Base-by-base conservation (phyloP, 2,329 filamentous ascomycete genomes). In the Furcasterigmium furcatum region DNA sequence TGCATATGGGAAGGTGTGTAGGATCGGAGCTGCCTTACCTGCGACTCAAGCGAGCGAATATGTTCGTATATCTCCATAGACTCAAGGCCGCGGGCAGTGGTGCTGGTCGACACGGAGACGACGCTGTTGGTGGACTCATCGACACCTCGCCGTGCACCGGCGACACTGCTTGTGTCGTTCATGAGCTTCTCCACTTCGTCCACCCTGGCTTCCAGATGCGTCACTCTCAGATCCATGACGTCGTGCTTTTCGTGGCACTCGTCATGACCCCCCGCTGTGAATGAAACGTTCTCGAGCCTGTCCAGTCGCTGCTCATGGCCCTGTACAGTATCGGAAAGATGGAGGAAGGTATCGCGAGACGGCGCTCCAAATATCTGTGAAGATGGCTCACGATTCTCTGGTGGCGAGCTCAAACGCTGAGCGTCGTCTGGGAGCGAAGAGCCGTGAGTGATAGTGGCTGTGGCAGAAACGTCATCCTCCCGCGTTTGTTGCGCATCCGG, bases 191-290 rank as follows among this genome's bases (percentile, higher is more conserved):
- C 79, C 2, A 82, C 65, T 53, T 84, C 80, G 19, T 80, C 77
- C 5, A 85, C 66, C 29, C 79, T 74, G 22, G 74, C 76, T 60
- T 91, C 87, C 7, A 91, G 69, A 30, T 91, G 86, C 2, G 81
- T 76, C 8, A 91, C 70, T 19, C 86, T 79, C 9, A 82, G 73
- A 52, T 91, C 87, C 38, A 80, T 62, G 40, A 80, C 67, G 27
- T 90, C 86, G 54, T 87, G 76, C 44, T 77, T 81, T 18, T 88
- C 84, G 16, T 82, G 71, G 41, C 87, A 79, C 30, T 87, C 84
- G 19, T 90, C 86, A 40, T 86, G 77, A n/a, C 77, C 76, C 16
- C 76, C 72, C 36, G 79, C 74, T 20, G 81, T 80, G 56, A 90
- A 88, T 0, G 85, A 90, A 2, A 78, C 71, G 42, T 77, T 87